Evolutionary conservation across 371 early-diverging fungal species (phyloP), one percentile per base, ranked within the genome.

Genomic region (Catenaria anguillulae): DNA sequence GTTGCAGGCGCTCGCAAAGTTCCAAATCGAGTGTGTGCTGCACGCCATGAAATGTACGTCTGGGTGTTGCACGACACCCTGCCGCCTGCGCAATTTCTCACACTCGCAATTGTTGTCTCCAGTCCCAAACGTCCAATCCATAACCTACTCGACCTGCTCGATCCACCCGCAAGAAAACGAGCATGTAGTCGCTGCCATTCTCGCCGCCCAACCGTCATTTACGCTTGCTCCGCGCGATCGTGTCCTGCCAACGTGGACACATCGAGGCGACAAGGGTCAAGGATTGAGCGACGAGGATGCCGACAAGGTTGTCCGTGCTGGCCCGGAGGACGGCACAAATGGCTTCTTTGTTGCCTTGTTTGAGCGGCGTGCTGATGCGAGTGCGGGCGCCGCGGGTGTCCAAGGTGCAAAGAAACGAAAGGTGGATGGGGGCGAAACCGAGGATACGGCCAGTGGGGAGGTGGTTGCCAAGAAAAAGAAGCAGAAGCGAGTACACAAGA

Each of bases 111-210:
- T 65, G n/a, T 46, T 46, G 21, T 46, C 19, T 33, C 21, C 35
- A 83, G 90, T 90, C 63, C 84, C 86, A 10, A 79, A 75, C 19
- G 86, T 82, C 24, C 79, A 87, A 62, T 79, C 77, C 48, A 77
- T 99, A 17, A 78, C 90, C 4, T 99, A 98, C 73, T 92, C 98
- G 33, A 97, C 98, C 5, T 94, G 99, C 66, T 96, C 99, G 0
- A 77, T 89, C 34, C 88, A 96, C 63, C 73, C 78, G 15, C 87
- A 91, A 72, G 99, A 99, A 68, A 97, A 98, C 71, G 99, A 99
- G 70, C 81, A 84, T 35, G 97, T 99, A 0, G 90, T 99, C 29
- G 74, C 76, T 33, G 71, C 74, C 2, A 71, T 86, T 1, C 66
- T 90, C 29, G 62, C 64, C 36, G 66, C 60, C 40, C 73, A 82